These are phyloP conservation scores for Mycena maculata DNA, from an alignment of 768 basidiomycete species.

Conservation along the genomic window DNA sequence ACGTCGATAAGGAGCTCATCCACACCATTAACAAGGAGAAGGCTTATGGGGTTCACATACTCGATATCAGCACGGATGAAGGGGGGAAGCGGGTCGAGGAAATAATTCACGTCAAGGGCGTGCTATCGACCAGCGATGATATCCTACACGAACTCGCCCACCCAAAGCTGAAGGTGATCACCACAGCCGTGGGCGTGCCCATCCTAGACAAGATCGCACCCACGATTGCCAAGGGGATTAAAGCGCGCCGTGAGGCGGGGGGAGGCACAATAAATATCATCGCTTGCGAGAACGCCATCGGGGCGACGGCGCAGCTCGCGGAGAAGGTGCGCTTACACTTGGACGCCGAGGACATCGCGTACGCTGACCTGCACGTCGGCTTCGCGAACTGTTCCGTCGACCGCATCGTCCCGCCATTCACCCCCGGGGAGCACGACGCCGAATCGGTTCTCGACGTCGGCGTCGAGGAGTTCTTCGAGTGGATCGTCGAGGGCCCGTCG, in stretches of 20 bases:
- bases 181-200: constrained; percentile 51
- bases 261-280: constrained; percentile 47
- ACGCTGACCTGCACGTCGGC: constrained; percentile 46
- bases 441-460: constrained; percentile 49
- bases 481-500: constrained; percentile 48
- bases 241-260: constrained; percentile 38
- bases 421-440: constrained; percentile 17
- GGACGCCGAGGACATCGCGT: constrained; percentile 41
- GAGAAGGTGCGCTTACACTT: constrained; percentile 45
- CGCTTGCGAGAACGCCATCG: constrained; percentile 55
- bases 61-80: constrained; percentile 29
- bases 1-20: constrained; percentile 47
- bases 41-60: constrained; percentile 47
- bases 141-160: constrained; percentile 30
- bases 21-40: constrained; percentile 44
- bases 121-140: constrained; percentile 31
- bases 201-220: constrained; percentile 49
- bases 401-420: constrained; percentile 47
- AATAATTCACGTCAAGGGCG: constrained; percentile 30
- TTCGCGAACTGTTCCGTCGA: constrained; percentile 57
- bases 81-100: constrained; percentile 16
- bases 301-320: constrained; percentile 46
- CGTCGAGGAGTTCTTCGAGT: constrained; percentile 55
- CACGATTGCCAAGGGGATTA: constrained; percentile 47
- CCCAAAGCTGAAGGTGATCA: constrained; percentile 43